These are phyloP conservation scores for Karstenula rhodostoma DNA, from an alignment of 2,329 filamentous ascomycete genomes.

Conservation along the genomic window DNA sequence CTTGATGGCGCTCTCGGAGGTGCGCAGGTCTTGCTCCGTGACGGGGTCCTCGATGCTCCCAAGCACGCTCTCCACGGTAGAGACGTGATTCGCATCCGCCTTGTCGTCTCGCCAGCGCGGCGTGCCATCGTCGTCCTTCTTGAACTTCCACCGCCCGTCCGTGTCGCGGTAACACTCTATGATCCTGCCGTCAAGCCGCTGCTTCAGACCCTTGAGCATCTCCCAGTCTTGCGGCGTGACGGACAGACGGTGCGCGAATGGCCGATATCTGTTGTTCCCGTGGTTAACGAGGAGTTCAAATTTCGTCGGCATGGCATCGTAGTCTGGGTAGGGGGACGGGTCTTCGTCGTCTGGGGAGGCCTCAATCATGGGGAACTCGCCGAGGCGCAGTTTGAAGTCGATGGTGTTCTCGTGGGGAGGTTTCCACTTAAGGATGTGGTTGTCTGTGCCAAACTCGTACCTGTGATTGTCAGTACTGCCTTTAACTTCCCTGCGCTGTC, in stretches of 20 bases:
- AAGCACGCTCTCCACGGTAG: constrained; percentile 83
- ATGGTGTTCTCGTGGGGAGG: constrained; percentile 93
- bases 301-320: constrained; percentile 74
- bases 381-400: constrained; percentile 83
- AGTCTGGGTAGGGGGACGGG: constrained; percentile 74
- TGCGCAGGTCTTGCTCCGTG: constrained; percentile 80
- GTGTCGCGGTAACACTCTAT: constrained; percentile 89
- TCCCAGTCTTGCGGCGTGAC: constrained; percentile 85
- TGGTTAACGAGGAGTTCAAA: constrained; percentile 76
- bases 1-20: constrained; percentile 73
- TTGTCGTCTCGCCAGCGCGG: constrained; percentile 95
- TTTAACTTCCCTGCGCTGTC: not conserved
- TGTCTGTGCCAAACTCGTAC: constrained; percentile 90
- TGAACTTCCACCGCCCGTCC: constrained; percentile 79
- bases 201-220: constrained; percentile 72
- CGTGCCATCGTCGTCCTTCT: constrained; percentile 55
- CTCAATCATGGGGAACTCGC: constrained; percentile 74
- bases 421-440: constrained; percentile 97
- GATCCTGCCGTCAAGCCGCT: constrained; percentile 84
- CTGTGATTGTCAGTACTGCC: not conserved
- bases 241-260: constrained; percentile 69
- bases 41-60: constrained; percentile 90
- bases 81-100: constrained; percentile 85
- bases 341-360: constrained; percentile 67
- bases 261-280: constrained; percentile 70